Evolutionary conservation across 2,329 filamentous ascomycete genomes (phyloP).

Genomic region (Penicillium brevicompactum): DNA sequence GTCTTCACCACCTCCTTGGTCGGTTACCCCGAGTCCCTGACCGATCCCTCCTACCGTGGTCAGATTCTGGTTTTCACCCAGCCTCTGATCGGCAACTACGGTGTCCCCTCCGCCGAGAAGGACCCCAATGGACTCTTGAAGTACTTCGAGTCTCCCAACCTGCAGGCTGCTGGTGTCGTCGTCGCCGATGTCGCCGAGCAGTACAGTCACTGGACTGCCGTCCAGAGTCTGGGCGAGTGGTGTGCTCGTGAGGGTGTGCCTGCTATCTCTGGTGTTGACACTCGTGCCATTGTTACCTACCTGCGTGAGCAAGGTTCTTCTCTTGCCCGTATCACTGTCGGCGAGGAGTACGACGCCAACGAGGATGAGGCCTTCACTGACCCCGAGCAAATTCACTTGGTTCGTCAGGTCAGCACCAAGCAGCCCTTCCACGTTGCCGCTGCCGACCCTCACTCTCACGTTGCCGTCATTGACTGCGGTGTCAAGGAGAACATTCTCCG

Average conservation of each 20-base stretch:
- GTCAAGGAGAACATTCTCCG: conserved; percentile 99
- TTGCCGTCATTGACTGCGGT: conserved; percentile 95
- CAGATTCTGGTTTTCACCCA: conserved; percentile 99
- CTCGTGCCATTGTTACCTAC: conserved; percentile 91
- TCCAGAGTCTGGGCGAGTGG: conserved; percentile 91
- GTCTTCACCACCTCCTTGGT: conserved; percentile 98
- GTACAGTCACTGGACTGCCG: conserved; percentile 98
- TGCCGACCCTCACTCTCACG: conserved; percentile 78
- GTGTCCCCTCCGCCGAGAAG: conserved; percentile 81
- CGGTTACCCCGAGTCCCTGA: conserved; percentile 89
- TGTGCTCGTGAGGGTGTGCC: conserved; percentile 95
- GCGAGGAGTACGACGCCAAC: conserved; percentile 97
- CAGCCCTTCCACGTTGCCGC: conserved; percentile 94
- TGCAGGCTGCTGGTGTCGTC: conserved; percentile 93
- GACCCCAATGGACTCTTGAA: conserved; percentile 90
- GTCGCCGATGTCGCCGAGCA: conserved; percentile 90
- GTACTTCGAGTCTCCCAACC: conserved; percentile 97
- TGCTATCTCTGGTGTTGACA: conserved; percentile 95
- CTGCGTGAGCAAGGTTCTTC: conserved; percentile 97
- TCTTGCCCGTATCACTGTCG: conserved; percentile 88
- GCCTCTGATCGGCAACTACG: conserved; percentile 97
- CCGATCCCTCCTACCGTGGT: conserved; percentile 68
- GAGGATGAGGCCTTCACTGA: conserved; percentile 96
- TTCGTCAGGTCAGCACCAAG: conserved; percentile 96
- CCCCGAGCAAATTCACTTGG: conserved; percentile 93